These are phyloP conservation scores for Reutealis trisperma DNA, from an alignment of 345 rosid species.

Conservation along the genomic window DNA sequence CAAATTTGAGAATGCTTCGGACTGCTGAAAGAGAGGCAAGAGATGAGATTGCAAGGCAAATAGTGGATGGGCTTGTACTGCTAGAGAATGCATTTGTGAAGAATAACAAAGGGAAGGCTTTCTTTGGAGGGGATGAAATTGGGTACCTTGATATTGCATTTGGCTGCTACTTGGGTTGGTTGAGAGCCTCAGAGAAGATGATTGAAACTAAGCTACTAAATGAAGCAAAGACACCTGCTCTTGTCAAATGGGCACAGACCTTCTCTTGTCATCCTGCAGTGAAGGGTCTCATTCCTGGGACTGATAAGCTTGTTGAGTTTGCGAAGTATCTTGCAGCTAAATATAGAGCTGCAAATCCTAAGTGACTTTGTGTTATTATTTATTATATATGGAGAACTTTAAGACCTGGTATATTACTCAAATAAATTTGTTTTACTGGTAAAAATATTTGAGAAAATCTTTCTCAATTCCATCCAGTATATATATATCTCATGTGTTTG, in stretches of 20 bases:
- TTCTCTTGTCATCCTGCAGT: conserved; percentile 59
- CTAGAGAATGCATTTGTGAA: conserved; percentile 53
- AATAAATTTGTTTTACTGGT: too few species aligned
- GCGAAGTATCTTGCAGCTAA: conserved; percentile 32
- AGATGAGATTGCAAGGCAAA: conserved; percentile 30
- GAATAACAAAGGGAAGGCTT: conserved; percentile 60
- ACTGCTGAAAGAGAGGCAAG: conserved; percentile 37
- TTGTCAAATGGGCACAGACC: conserved; percentile 52
- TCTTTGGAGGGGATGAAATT: conserved; percentile 66
- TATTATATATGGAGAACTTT: too few species aligned
- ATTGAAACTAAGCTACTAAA: conserved; percentile 39
- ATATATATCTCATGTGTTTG: too few species aligned
- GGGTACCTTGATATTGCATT: conserved; percentile 71
- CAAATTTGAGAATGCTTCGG: conserved; percentile 28
- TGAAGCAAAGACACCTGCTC: conserved; percentile 42
- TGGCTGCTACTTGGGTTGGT: conserved; percentile 55
- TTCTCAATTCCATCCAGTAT: too few species aligned
- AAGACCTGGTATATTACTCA: too few species aligned
- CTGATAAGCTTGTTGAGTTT: conserved; percentile 61
- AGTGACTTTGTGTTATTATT: too few species aligned
- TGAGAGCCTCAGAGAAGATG: conserved; percentile 47
- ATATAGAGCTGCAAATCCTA: neutral
- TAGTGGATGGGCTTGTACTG: conserved; percentile 39
- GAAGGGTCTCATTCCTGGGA: conserved; percentile 61
- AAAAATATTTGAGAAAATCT: too few species aligned